A percentile compares a stretch with the other conserved stretches of the same genome.
phyloP scores from a whole-genome alignment of 768 basidiomycete species.

The Hemileccinum impolitum region DNA sequence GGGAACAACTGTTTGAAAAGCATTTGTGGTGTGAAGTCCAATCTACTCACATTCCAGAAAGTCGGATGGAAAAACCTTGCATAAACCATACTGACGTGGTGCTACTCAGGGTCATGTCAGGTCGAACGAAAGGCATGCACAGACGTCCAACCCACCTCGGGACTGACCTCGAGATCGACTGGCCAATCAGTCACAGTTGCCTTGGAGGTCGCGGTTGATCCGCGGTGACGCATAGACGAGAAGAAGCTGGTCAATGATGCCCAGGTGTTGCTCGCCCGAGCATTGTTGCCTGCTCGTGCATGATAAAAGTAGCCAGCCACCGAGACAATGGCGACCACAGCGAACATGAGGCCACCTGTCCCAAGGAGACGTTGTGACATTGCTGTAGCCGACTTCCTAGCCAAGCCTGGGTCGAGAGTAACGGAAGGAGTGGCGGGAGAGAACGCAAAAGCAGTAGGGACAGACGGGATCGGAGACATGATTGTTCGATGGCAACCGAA shows the following conservation, averaged over 20 bases:
- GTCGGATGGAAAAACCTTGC: conserved; percentile 22
- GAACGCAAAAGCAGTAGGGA: conserved; percentile 5
- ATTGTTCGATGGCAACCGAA: conserved; percentile 1
- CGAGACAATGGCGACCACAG: conserved; percentile 9
- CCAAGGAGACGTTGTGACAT: conserved; percentile 2
- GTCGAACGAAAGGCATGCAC: not conserved
- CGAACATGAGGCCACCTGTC: conserved; percentile 20
- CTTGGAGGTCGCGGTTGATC: not conserved
- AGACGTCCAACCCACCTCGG: conserved; percentile 1
- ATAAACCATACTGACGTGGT: conserved; percentile 23
- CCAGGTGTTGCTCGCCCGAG: conserved; percentile 4
- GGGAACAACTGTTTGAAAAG: not conserved
- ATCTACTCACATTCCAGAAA: conserved; percentile 17
- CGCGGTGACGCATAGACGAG: conserved; percentile 6
- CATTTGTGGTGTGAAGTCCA: too few species aligned
- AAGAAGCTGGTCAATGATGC: conserved; percentile 1
- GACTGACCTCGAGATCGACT: conserved; percentile 10
- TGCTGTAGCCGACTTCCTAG: conserved; percentile 3
- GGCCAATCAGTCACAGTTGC: not conserved
- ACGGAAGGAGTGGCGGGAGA: conserved; percentile 3
- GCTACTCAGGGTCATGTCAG: conserved; percentile 1
- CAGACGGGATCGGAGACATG: conserved; percentile 22
- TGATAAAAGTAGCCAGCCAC: conserved; percentile 18
- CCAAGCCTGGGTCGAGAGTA: not conserved
- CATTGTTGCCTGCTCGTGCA: not conserved